Conservation (phyloP, 2,329 filamentous ascomycete species). For the Venturia pyrina region DNA sequence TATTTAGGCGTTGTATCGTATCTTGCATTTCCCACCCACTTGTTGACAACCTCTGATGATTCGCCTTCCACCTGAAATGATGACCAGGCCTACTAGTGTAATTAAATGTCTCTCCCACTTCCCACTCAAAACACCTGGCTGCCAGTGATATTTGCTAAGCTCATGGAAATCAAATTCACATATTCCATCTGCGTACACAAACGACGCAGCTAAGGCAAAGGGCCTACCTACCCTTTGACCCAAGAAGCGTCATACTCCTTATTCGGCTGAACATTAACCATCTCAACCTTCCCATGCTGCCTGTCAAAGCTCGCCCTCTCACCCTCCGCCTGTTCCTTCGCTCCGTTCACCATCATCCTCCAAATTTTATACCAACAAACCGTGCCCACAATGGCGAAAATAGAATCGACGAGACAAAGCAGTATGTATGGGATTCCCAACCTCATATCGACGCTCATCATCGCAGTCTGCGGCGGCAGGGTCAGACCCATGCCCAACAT, state of each 20-base stretch:
- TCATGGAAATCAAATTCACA: too few relatives aligned
- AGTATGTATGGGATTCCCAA: not conserved
- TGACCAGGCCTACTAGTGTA: too few relatives aligned
- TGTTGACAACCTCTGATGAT: too few relatives aligned
- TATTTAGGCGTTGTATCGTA: too few relatives aligned
- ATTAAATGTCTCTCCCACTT: too few relatives aligned
- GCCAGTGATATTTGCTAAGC: too few relatives aligned
- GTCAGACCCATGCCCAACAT: not conserved
- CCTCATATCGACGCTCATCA: not conserved
- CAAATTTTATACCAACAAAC: not conserved
- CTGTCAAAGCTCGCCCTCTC: not conserved
- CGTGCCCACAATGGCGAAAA: not conserved
- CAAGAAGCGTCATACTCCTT: not conserved
- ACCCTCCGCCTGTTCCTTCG: not conserved
- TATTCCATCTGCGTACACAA: too few relatives aligned
- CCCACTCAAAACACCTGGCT: too few relatives aligned
- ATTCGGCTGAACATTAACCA: not conserved
- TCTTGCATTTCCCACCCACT: too few relatives aligned
- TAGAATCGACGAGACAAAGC: not conserved
- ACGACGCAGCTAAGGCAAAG: too few relatives aligned
- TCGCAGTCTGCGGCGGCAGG: not conserved
- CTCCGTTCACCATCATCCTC: not conserved
- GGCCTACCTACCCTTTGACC: not conserved
- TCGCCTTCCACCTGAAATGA: too few relatives aligned
- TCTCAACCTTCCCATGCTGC: not conserved